Evolutionary conservation across 2,329 filamentous ascomycete genomes (phyloP), one percentile per base, ranked within the genome.

Genomic region (Colletotrichum destructivum): DNA sequence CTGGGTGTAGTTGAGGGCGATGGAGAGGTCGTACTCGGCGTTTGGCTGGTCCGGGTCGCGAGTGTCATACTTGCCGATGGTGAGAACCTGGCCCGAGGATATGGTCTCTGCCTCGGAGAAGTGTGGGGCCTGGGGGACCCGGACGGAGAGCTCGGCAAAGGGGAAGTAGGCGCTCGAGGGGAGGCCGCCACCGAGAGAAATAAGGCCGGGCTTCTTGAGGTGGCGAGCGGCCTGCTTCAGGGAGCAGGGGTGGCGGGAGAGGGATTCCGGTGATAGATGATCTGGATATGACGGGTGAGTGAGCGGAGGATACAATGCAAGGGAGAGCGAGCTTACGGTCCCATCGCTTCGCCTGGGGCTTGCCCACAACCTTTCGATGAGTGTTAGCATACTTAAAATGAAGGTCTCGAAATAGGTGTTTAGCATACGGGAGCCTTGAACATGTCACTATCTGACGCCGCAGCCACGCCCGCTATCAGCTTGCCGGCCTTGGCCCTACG

Each of bases 1-100:
- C 83, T 98, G 95, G 44, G 93, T 94, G 81, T 99, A 99, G 84
- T 99, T 98, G 80, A 98, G 91, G 1, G 93, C 93, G 73, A 97
- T 94, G 56, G 93, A 90, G 62, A 99, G 89, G 83, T 99, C 96
- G 76, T 89, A 89, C 46, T 84, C 83, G 52, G 77, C 78, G 23
- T 79, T 77, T 23, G 88, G 90, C 13, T 49, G 31, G 23, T 31
- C 47, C 62, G 68, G 68, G 60, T 93, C 86, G 15, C 86, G 86
- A 26, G 93, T 90, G 83, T 98, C 96, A 81, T 98, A 91, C 84
- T 98, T 99, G 57, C 93, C 94, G 23, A 94, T 90, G 26, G 83
- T 89, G 46, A 95, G 77, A 4, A 87, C 84, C 31, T 88, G 83
- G 13, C 92, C 93, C 0, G 86, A 86, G 18, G 87, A 81, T n/a